A percentile compares a stretch with the other conserved stretches of the same genome.
phyloP scores from a whole-genome alignment of 23 red algal genomes.

The Gracilaria vermiculophylla region DNA sequence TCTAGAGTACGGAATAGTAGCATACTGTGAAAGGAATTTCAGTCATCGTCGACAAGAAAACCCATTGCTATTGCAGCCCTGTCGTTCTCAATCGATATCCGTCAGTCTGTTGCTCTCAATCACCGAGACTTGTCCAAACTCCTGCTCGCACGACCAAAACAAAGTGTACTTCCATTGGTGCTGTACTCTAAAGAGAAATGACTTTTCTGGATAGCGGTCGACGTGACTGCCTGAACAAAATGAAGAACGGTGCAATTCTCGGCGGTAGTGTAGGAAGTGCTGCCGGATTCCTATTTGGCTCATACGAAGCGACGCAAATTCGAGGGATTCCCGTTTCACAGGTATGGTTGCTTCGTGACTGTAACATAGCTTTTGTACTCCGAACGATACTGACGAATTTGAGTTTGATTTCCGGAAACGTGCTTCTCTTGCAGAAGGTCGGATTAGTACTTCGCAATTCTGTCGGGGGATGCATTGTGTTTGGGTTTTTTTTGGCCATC shows the following conservation, averaged over 20 bases:
- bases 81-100: too few relatives aligned
- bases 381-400: not conserved
- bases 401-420: not conserved
- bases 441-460: slow-evolving; percentile 89
- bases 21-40: not conserved
- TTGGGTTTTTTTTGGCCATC: slow-evolving; percentile 98
- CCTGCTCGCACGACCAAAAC: too few relatives aligned
- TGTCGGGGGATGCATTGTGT: slow-evolving; percentile 77
- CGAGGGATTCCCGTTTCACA: slow-evolving; percentile 64
- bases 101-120: too few relatives aligned
- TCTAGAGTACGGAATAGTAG: too few relatives aligned
- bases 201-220: slow-evolving; percentile 44
- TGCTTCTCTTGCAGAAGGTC: slow-evolving; percentile 53
- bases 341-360: slow-evolving; percentile 17
- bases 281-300: slow-evolving; percentile 68
- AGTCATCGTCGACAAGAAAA: not conserved
- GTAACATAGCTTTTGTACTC: not conserved
- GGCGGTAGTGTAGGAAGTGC: slow-evolving; percentile 70
- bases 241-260: slow-evolving; percentile 67
- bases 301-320: slow-evolving; percentile 60
- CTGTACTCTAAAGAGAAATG: slow-evolving; percentile 23
- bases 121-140: too few relatives aligned
- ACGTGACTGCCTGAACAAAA: slow-evolving; percentile 64
- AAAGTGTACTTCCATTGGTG: too few relatives aligned
- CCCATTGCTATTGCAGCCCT: too few relatives aligned